These are phyloP conservation scores for Ascochyta fabae DNA, from an alignment of 2,329 filamentous ascomycete species.

Conservation along the genomic window DNA sequence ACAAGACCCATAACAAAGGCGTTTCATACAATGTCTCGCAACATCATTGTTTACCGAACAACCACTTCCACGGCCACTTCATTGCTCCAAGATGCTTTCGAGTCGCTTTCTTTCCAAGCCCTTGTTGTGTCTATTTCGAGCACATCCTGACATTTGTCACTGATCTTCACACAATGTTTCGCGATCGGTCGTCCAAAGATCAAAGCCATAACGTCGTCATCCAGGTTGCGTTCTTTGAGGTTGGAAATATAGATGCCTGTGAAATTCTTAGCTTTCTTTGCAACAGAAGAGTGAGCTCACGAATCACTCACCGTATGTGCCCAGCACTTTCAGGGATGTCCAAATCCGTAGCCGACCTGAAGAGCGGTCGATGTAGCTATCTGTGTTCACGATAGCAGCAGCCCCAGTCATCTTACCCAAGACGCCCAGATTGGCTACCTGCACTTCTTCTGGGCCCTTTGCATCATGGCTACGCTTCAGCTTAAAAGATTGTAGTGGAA, in stretches of 20 bases:
- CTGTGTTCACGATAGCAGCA: slow-evolving; percentile 73
- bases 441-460: slow-evolving; percentile 49
- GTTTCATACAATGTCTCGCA: background rate
- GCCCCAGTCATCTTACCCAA: slow-evolving; percentile 89
- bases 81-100: slow-evolving; percentile 78
- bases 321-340: slow-evolving; percentile 79
- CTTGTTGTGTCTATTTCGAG: slow-evolving; percentile 77
- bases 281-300: background rate
- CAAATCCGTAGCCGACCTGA: slow-evolving; percentile 70
- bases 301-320: slow-evolving; percentile 65
- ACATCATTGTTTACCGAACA: slow-evolving; percentile 30
- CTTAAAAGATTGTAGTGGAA: slow-evolving; percentile 67
- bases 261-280: slow-evolving; percentile 1
- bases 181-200: slow-evolving; percentile 77
- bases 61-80: slow-evolving; percentile 45
- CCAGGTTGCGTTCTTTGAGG: slow-evolving; percentile 66
- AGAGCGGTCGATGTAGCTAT: slow-evolving; percentile 60
- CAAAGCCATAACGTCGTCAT: slow-evolving; percentile 73
- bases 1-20: background rate
- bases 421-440: slow-evolving; percentile 76
- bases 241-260: slow-evolving; percentile 78
- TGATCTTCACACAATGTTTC: slow-evolving; percentile 66
- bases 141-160: slow-evolving; percentile 61
- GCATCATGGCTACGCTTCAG: slow-evolving; percentile 49
- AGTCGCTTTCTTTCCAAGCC: slow-evolving; percentile 78